These are phyloP conservation scores for Rhizopogon vinicolor DNA, from an alignment of 768 basidiomycete genomes.

Conservation along the genomic window DNA sequence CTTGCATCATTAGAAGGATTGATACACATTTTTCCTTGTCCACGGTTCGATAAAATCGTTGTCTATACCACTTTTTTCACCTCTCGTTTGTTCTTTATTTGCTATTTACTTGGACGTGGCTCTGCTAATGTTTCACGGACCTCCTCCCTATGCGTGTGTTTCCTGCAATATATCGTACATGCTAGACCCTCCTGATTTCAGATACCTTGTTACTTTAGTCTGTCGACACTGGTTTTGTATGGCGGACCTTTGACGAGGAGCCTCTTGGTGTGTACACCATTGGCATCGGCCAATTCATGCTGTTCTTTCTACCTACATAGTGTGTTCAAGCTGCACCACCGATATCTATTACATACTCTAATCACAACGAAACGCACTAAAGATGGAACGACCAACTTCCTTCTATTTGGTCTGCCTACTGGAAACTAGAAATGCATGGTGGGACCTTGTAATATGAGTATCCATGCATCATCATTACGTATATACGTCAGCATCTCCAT, in stretches of 20 bases:
- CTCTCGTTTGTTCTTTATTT: background rate
- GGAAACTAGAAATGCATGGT: background rate
- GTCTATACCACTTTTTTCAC: slow-evolving; percentile 11
- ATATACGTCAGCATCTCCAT: background rate
- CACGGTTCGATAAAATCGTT: background rate
- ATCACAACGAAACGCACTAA: too few relatives aligned
- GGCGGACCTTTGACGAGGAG: background rate
- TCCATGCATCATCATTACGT: too few relatives aligned
- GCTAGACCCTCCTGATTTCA: background rate
- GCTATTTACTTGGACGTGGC: background rate
- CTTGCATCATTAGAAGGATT: background rate
- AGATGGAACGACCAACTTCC: too few relatives aligned
- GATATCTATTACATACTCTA: background rate
- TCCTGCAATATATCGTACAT: background rate
- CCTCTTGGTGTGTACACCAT: background rate
- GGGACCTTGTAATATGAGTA: background rate
- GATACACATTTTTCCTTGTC: background rate
- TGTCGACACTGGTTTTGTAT: slow-evolving; percentile 4
- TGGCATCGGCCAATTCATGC: background rate
- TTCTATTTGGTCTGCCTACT: too few relatives aligned
- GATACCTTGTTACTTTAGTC: background rate
- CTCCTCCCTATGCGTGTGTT: background rate
- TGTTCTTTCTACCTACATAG: background rate
- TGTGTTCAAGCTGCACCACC: background rate
- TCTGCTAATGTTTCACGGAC: background rate